Percentiles rank a stretch among this genome's conserved stretches.
Conservation (phyloP, 164 flowering plant species). For the grape (Vitis vinifera) region ASM3070453v1 NC_081809.1:3977501-3978000, state of each 20-base stretch:
- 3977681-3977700: conserved; percentile 88
- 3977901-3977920: no score
- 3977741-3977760: no score
- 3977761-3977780: no score
- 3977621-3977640: conserved; percentile 61
- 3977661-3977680: conserved; percentile 80
- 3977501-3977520: neutral
- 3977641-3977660: conserved; percentile 73
- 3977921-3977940: neutral
- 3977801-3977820: neutral
- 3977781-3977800: neutral
- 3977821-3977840: neutral
- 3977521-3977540: neutral
- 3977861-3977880: no score
- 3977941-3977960: neutral
- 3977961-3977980: conserved; percentile 62
- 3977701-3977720: conserved; percentile 1
- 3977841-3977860: neutral
- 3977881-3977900: no score
- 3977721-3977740: neutral
- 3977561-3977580: conserved; percentile 3
- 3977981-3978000: conserved; percentile 60
- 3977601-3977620: conserved; percentile 85
- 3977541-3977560: neutral
- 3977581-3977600: conserved; percentile 73